phyloP scores from a whole-genome alignment of 805 yeast species.

The Pichia ethanolica region DNA sequence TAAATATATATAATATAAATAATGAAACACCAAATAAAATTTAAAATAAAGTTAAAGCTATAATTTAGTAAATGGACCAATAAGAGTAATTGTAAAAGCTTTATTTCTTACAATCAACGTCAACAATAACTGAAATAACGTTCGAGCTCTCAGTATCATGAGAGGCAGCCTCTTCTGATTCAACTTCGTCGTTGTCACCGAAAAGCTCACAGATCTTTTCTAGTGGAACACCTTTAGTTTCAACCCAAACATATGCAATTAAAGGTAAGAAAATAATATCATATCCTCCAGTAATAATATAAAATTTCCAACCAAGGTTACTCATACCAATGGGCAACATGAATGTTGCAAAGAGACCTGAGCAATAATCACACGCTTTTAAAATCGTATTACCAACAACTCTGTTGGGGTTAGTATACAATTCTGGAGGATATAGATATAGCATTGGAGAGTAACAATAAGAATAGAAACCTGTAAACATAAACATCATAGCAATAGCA shows the following conservation, averaged over 20 bases:
- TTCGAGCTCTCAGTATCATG: background rate
- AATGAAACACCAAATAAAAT: too few species aligned
- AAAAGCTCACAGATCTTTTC: background rate
- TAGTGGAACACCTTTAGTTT: background rate
- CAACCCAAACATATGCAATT: background rate
- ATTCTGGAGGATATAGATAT: background rate
- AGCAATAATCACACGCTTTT: too few species aligned
- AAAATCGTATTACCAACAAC: too few species aligned
- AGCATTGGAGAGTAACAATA: background rate
- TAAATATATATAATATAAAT: too few species aligned
- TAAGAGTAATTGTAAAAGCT: too few species aligned
- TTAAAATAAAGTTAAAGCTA: too few species aligned
- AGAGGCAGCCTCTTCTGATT: background rate
- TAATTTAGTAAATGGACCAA: too few species aligned
- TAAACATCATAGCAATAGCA: background rate
- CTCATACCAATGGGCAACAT: background rate
- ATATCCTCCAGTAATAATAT: background rate
- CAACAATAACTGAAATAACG: background rate
- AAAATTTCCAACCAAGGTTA: background rate
- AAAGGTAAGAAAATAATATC: background rate
- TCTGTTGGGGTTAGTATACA: background rate
- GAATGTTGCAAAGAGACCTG: too few species aligned
- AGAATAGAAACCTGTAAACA: background rate
- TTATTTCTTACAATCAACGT: background rate
- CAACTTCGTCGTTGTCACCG: background rate